Conservation (phyloP, 345 rosid genomes). For the Hibiscus trionum region DNA sequence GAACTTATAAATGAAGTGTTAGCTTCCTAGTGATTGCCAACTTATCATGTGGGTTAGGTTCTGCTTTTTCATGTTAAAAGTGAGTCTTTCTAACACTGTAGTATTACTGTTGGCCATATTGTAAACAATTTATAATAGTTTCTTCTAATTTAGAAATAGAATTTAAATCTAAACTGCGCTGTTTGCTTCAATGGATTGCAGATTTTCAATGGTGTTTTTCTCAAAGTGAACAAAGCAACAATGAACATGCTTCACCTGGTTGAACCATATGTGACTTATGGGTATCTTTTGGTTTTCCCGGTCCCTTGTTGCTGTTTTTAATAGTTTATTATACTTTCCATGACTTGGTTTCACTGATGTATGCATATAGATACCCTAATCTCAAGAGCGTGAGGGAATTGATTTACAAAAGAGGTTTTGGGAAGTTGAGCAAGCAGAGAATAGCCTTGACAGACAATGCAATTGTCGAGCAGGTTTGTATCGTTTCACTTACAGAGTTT, state of each 20-base stretch:
- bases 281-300: conserved; percentile 30
- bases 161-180: background rate
- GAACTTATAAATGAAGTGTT: background rate
- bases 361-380: conserved; percentile 61
- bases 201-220: conserved; percentile 90
- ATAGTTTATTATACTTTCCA: background rate
- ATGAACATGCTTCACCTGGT: conserved; percentile 86
- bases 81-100: background rate
- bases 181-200: conserved; percentile 15
- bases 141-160: background rate
- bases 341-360: background rate
- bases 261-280: conserved; percentile 92
- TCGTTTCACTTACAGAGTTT: background rate
- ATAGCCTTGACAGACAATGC: conserved; percentile 73
- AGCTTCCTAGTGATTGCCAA: background rate
- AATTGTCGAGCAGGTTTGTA: conserved; percentile 59
- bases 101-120: background rate
- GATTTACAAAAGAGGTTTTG: conserved; percentile 83
- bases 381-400: conserved; percentile 34
- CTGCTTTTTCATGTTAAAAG: background rate
- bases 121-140: background rate
- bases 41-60: background rate
- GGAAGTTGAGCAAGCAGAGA: conserved; percentile 79
- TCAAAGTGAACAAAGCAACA: conserved; percentile 90
- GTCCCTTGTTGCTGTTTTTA: background rate